A percentile compares a stretch with the other conserved stretches of the same genome.
Evolutionary conservation across 2,329 filamentous ascomycete species (phyloP).

Genomic region (Lasiodiplodia sp.): DNA sequence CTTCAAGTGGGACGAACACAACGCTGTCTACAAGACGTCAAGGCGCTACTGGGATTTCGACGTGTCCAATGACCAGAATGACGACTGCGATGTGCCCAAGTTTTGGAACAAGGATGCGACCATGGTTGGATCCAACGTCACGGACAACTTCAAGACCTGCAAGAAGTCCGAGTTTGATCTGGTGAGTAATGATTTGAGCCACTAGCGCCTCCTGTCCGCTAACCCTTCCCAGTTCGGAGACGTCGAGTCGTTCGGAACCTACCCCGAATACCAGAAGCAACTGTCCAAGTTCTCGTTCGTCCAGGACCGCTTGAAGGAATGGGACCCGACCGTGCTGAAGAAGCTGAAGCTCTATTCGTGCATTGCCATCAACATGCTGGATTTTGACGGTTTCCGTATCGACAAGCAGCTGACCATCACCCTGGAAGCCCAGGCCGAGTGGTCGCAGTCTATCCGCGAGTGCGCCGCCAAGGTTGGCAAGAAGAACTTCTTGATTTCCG

Average conservation of each 20-base stretch:
- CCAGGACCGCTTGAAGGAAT: slow-evolving; percentile 71
- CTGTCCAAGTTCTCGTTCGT: slow-evolving; percentile 71
- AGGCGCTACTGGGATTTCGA: slow-evolving; percentile 66
- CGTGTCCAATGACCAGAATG: slow-evolving; percentile 57
- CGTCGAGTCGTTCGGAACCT: slow-evolving; percentile 50
- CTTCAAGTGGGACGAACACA: slow-evolving; percentile 58
- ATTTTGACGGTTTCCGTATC: slow-evolving; percentile 71
- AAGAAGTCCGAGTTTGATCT: slow-evolving; percentile 69
- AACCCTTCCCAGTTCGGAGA: slow-evolving; percentile 62
- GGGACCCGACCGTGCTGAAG: slow-evolving; percentile 64
- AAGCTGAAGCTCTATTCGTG: slow-evolving; percentile 69
- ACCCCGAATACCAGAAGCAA: slow-evolving; percentile 65
- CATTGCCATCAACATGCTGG: slow-evolving; percentile 67
- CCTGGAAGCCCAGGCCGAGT: slow-evolving; percentile 66
- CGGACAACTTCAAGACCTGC: slow-evolving; percentile 48
- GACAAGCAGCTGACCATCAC: slow-evolving; percentile 72
- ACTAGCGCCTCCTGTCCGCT: slow-evolving; percentile 6
- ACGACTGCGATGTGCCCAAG: slow-evolving; percentile 63
- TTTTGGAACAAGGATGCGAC: slow-evolving; percentile 66
- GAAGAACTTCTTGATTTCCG: slow-evolving; percentile 69
- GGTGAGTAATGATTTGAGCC: slow-evolving; percentile 27
- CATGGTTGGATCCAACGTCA: slow-evolving; percentile 21
- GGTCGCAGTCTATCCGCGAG: slow-evolving; percentile 62
- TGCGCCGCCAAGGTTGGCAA: slow-evolving; percentile 67
- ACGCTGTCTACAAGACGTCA: slow-evolving; percentile 63